A percentile compares a stretch with the other conserved stretches of the same genome.
These are phyloP conservation scores for Pseudocercospora musae DNA, from an alignment of 2,329 filamentous ascomycete species.

Conservation along the genomic window DNA sequence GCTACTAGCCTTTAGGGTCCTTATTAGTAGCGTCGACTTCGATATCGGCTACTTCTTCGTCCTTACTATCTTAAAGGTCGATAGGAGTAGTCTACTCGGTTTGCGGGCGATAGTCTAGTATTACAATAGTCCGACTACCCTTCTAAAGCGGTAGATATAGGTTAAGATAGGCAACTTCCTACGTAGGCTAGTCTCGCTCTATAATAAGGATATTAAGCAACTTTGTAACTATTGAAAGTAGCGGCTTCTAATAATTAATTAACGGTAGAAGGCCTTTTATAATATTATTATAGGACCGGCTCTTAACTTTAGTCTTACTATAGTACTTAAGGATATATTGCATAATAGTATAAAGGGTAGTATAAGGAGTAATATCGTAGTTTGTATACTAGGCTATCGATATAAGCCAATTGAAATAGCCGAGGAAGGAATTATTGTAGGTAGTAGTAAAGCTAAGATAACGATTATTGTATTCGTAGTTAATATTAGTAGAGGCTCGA, in stretches of 20 bases:
- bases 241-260: not conserved
- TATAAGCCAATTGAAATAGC: not conserved
- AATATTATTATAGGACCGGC: not conserved
- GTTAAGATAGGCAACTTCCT: not conserved
- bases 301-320: not conserved
- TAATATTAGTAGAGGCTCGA: not conserved
- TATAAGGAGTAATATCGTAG: not conserved
- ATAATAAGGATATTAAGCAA: not conserved
- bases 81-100: not conserved
- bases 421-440: not conserved
- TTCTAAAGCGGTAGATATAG: not conserved
- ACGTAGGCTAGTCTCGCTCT: not conserved
- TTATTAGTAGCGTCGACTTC: too few species aligned
- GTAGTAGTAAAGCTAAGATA: not conserved
- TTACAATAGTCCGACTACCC: not conserved
- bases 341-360: not conserved
- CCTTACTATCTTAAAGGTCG: too few species aligned
- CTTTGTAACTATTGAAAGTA: not conserved
- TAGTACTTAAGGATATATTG: not conserved
- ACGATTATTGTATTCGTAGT: not conserved
- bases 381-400: not conserved
- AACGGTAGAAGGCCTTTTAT: not conserved
- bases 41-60: too few species aligned
- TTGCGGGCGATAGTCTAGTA: not conserved
- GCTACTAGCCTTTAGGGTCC: too few species aligned